These are phyloP conservation scores for Coniferiporia sulphurascens DNA, from an alignment of 1,284 basidiomycete genomes.

Conservation along the genomic window DNA sequence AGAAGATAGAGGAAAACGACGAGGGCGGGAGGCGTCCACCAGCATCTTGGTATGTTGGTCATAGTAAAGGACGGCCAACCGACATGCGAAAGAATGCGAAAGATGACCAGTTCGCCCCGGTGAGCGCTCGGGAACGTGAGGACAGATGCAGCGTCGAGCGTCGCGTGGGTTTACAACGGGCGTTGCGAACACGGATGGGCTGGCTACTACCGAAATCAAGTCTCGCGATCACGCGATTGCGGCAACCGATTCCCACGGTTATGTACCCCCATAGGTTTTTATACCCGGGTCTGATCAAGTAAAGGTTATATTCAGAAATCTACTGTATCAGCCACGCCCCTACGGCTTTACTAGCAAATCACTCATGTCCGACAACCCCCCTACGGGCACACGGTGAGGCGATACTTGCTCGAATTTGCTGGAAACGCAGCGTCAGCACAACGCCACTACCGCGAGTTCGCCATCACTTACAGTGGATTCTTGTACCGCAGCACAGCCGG, in stretches of 20 bases:
- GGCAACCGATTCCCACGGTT: slow-evolving; percentile 9
- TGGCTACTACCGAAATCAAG: not conserved
- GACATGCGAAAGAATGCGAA: slow-evolving; percentile 10
- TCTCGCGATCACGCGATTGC: not conserved
- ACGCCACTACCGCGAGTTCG: not conserved
- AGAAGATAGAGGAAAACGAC: slow-evolving; percentile 23
- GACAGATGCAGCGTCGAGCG: slow-evolving; percentile 10
- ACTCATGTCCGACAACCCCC: slow-evolving; percentile 39
- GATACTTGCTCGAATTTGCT: slow-evolving; percentile 48
- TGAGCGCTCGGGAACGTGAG: not conserved
- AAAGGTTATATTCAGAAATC: too few species aligned
- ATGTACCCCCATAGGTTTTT: not conserved
- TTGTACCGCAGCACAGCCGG: slow-evolving; percentile 55
- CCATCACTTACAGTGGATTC: slow-evolving; percentile 59
- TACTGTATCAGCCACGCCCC: not conserved
- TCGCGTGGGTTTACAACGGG: slow-evolving; percentile 14
- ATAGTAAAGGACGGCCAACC: slow-evolving; percentile 15
- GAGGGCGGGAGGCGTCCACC: slow-evolving; percentile 18
- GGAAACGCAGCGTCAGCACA: slow-evolving; percentile 1
- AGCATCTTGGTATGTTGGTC: slow-evolving; percentile 19
- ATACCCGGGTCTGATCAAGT: too few species aligned
- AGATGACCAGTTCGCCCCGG: slow-evolving; percentile 14
- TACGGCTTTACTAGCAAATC: slow-evolving; percentile 40
- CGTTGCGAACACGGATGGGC: not conserved
- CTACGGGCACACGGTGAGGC: slow-evolving; percentile 46